Evolutionary conservation across 768 basidiomycete species (phyloP), one percentile per base, ranked within the genome.

Genomic region (Rossbeevera mucosa): DNA sequence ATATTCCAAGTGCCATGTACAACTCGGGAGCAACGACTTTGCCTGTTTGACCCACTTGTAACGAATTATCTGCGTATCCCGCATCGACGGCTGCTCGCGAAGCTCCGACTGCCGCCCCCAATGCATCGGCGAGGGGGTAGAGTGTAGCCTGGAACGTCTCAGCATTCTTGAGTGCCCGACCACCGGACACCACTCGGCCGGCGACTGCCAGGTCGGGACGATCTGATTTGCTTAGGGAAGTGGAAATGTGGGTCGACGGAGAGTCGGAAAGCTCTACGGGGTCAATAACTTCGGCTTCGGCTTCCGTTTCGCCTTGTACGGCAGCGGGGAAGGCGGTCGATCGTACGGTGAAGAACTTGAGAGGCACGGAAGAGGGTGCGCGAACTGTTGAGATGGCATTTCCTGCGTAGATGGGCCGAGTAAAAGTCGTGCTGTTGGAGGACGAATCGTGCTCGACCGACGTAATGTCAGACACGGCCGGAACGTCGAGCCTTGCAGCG

Each of bases 21-120:
- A 99, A 74, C 66, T 95, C 91, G 0, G 96, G 95, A 3, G 96
- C 95, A 40, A 98, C 94, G 30, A 99, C 89, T 72, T 98, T 98
- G 50, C 96, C 96, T 0, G 96, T 99, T 75, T 99, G 96, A 21
- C 96, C 96, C n/a, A 99, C 96, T 71, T 99, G 96, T 47, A 97
- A 66, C 4, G 91, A 94, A 72, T 98, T 98, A 70, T 98, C 96
- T 25, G 92, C 93, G 64, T 98, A 98, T 1, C 96, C 96, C 24
- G 94, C 91, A 68, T 99, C 96, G 16, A 99, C 96, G 4, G 96
- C 96, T 5, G 96, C 96, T 49, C 96, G 84, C 18, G 91, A 94
- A n/a, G 96, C 96, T 53, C 96, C 96, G 54, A 99, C 90, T 25
- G 95, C 95, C 8, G 96, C 96, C 36, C 91, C 92, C 20, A 99